A percentile compares a stretch with the other conserved stretches of the same genome.
These are phyloP conservation scores for Nicotiana sylvestris DNA, from an alignment of 257 asterid genomes.

Conservation along the genomic window DNA sequence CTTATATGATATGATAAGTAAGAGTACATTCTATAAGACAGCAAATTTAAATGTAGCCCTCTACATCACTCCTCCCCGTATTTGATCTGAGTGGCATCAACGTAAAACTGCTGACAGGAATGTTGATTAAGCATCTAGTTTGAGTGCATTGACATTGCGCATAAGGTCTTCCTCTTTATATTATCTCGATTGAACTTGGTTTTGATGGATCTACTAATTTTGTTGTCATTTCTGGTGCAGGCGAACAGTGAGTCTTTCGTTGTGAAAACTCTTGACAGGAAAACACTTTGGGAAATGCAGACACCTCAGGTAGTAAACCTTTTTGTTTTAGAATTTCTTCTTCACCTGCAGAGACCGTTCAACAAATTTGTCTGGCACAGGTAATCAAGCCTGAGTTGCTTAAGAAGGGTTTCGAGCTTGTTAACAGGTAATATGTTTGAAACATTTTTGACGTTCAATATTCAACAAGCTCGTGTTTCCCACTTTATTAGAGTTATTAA, in stretches of 20 bases:
- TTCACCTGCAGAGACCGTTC: neutral
- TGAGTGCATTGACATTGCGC: neutral
- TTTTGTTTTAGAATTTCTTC: neutral
- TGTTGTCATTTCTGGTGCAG: slow-evolving; percentile 31
- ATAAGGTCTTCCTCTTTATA: neutral
- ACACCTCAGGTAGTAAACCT: slow-evolving; percentile 77
- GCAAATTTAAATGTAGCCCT: neutral
- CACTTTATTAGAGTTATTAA: neutral
- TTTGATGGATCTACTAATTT: neutral
- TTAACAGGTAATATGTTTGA: slow-evolving; percentile 47
- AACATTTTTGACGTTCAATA: neutral
- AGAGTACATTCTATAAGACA: neutral
- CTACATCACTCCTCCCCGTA: neutral
- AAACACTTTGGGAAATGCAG: slow-evolving; percentile 98
- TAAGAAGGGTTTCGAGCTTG: slow-evolving; percentile 85
- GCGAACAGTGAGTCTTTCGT: slow-evolving; percentile 80
- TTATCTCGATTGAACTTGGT: neutral
- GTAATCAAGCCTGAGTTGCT: slow-evolving; percentile 86
- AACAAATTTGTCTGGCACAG: slow-evolving; percentile 31
- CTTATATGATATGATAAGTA: neutral
- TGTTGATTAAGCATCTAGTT: neutral
- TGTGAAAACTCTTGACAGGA: slow-evolving; percentile 80
- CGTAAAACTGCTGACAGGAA: neutral
- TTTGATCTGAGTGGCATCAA: neutral
- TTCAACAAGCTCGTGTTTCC: neutral